Percentiles rank a stretch among this genome's conserved stretches.
phyloP scores from a whole-genome alignment of 352 stramenopile species.

The Globisporangium solare region DNA sequence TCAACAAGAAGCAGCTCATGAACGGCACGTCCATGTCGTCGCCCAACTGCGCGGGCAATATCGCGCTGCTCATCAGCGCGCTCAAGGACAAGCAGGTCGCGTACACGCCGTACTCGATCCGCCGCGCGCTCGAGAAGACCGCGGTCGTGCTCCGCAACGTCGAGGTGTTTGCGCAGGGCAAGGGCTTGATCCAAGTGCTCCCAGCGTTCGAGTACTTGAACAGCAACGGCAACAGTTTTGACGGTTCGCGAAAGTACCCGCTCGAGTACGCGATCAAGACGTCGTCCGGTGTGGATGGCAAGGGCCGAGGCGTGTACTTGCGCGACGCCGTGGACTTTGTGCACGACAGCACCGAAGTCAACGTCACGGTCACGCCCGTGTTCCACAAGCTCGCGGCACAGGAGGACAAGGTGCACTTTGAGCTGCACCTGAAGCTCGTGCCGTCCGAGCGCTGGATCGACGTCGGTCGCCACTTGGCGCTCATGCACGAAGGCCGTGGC shows the following conservation, averaged over 20 bases:
- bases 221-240: slow-evolving; percentile 44
- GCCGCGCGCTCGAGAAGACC: slow-evolving; percentile 85
- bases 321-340: slow-evolving; percentile 73
- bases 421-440: slow-evolving; percentile 82
- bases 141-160: slow-evolving; percentile 58
- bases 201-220: slow-evolving; percentile 69
- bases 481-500: slow-evolving; percentile 78
- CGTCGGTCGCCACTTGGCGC: slow-evolving; percentile 76
- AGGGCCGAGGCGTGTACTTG: slow-evolving; percentile 79
- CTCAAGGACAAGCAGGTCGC: slow-evolving; percentile 77
- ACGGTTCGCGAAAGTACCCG: slow-evolving; percentile 63
- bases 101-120: slow-evolving; percentile 87
- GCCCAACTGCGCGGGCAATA: slow-evolving; percentile 92
- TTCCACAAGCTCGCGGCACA: slow-evolving; percentile 86
- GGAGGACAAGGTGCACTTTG: slow-evolving; percentile 84
- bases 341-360: slow-evolving; percentile 72
- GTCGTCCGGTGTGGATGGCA: slow-evolving; percentile 29
- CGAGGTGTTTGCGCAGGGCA: slow-evolving; percentile 72
- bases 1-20: slow-evolving; percentile 96
- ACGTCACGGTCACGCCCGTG: slow-evolving; percentile 80
- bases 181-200: slow-evolving; percentile 77
- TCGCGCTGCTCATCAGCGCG: slow-evolving; percentile 91
- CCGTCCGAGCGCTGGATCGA: slow-evolving; percentile 85
- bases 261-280: slow-evolving; percentile 49
- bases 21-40: slow-evolving; percentile 97